A percentile compares a stretch with the other conserved stretches of the same genome.
Evolutionary conservation across 208 protist genomes (phyloP).

Genomic region (Porcisia hertigi): DNA sequence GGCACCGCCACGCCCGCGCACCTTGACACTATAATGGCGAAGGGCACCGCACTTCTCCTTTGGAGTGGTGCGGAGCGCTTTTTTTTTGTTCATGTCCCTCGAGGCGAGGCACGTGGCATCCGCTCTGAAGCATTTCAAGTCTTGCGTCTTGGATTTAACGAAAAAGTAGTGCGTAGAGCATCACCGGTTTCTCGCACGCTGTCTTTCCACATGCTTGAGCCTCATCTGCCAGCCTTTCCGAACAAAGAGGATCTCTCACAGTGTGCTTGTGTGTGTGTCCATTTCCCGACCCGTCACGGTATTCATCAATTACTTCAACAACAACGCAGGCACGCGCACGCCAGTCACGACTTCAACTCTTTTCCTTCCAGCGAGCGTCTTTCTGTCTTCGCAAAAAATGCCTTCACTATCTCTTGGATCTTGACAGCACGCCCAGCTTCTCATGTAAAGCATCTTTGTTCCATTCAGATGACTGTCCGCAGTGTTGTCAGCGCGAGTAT

Average conservation of each 20-base stretch:
- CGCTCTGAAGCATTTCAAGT: neutral
- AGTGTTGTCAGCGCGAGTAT: neutral
- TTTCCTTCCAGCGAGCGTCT: neutral
- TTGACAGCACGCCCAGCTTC: neutral
- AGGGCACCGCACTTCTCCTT: neutral
- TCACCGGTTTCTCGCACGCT: neutral
- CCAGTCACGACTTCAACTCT: neutral
- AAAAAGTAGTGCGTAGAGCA: neutral
- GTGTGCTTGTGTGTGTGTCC: no score
- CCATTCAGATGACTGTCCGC: neutral
- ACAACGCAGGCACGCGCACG: neutral
- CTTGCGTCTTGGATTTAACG: neutral
- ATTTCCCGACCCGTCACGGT: neutral
- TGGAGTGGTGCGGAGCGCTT: neutral
- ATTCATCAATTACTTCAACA: neutral
- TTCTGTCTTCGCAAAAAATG: neutral
- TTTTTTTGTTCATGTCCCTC: neutral
- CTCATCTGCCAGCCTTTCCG: neutral
- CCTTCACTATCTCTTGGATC: neutral
- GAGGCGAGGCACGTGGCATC: neutral
- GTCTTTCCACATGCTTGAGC: neutral
- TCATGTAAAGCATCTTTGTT: neutral
- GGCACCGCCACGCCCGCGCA: slow-evolving; percentile 29
- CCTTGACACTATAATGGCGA: slow-evolving; percentile 26
- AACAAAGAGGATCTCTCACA: neutral